Base-by-base conservation (phyloP, 192 early-diverging fungal genomes). In the Rhizophagus sp. region DNA sequence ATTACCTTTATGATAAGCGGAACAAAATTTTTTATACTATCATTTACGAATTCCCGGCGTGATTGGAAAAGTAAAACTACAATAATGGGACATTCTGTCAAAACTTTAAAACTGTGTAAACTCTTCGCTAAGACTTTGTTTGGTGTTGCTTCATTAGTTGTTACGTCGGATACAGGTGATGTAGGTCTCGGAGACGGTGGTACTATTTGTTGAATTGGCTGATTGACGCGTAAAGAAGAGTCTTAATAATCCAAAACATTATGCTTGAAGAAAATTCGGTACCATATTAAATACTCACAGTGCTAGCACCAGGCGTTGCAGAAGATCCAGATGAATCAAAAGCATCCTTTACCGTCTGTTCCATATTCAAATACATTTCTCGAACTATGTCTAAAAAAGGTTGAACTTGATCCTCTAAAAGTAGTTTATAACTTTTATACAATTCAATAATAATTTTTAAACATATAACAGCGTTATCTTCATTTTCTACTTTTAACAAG, bases 11-110 rank as follows among this genome's bases (percentile, higher is more conserved):
- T 90, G 44, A 97, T 96, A 33, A 96, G 87, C 4, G 96, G 96
- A 11, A 99, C 90, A 82, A 99, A 97, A 69, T 88, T 88, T 49
- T 89, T 88, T 50, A 99, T 93, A 79, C 97, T 95, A 30, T 87
- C 88, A 44, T 88, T 90, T 33, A 95, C 95, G 76, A 93, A 93
- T 49, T 91, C 89, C 19, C 94, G 90, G 86, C 97, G 93, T 1
- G 97, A 90, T 86, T 98, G 96, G 79, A 99, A 97, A 27, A 99
- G 85, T 25, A 98, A 86, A 1, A 98, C 98, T 30, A 99, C 95
- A 69, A 99, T 99, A 30, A 99, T 97, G 6, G 98, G 98, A 79
- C 97, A 97, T 80, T 99, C 98, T 5, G 96, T 97, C 80, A 99
- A 82, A 24, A 99, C 97, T 84, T 99, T 99, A 90, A 99, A 99